Evolutionary conservation across 106 monocot genomes (phyloP).

Genomic region (Chionographis japonica): DNA sequence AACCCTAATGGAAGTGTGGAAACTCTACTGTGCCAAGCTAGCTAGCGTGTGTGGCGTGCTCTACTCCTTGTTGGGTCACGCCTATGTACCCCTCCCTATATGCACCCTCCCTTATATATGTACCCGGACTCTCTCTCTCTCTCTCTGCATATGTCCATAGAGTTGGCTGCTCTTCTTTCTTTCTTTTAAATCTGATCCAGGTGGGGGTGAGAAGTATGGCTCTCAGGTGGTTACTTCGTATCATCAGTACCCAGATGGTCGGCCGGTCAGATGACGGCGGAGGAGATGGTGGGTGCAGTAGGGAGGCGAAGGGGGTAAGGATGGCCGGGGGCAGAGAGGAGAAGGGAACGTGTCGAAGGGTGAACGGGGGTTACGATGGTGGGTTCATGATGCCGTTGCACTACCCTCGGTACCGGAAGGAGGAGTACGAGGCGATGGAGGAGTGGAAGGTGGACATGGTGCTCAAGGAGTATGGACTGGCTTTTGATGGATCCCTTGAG

Average conservation of each 20-base stretch:
- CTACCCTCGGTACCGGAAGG: conserved; percentile 53
- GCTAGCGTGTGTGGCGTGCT: too few relatives aligned
- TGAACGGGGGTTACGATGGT: not conserved
- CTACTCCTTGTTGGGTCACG: too few relatives aligned
- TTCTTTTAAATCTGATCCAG: not conserved
- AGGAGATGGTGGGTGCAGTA: not conserved
- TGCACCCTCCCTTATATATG: too few relatives aligned
- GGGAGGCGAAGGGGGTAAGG: not conserved
- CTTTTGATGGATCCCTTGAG: conserved; percentile 20
- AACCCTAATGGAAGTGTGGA: too few relatives aligned
- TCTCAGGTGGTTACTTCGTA: conserved; percentile 6
- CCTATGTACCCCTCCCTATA: too few relatives aligned
- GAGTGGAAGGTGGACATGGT: conserved; percentile 48
- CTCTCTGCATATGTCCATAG: too few relatives aligned
- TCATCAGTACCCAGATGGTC: not conserved
- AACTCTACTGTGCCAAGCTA: too few relatives aligned
- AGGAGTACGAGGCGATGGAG: conserved; percentile 54
- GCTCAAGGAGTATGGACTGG: conserved; percentile 41
- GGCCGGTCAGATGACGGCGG: too few relatives aligned
- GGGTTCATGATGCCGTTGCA: conserved; percentile 49
- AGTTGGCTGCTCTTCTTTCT: too few relatives aligned
- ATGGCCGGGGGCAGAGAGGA: not conserved
- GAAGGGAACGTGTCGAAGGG: not conserved
- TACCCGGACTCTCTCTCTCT: too few relatives aligned
- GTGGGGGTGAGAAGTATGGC: conserved; percentile 2